These are phyloP conservation scores for Schwanniomyces pseudopolymorphus DNA, from an alignment of 805 yeast species.

Conservation along the genomic window DNA sequence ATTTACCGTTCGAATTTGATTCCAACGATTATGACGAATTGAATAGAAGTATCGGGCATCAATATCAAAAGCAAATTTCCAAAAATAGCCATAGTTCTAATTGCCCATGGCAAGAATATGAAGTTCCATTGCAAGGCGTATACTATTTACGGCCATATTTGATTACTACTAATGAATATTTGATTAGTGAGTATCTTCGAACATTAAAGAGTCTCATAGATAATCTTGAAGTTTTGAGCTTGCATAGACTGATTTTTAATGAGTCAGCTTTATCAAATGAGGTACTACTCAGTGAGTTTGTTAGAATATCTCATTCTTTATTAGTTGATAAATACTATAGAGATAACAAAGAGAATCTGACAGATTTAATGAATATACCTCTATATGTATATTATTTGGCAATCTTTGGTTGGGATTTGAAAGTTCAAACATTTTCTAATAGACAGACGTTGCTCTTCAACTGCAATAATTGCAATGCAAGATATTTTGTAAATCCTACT, in stretches of 20 bases:
- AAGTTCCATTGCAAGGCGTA: constrained; percentile 29
- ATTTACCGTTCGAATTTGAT: constrained; percentile 13
- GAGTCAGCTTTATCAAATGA: constrained; percentile 3
- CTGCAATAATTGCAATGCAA: constrained; percentile 38
- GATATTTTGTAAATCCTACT: constrained; percentile 26
- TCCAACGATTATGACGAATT: constrained; percentile 23
- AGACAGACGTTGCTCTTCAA: constrained; percentile 28
- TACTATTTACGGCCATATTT: constrained; percentile 37
- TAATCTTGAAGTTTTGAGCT: constrained; percentile 17
- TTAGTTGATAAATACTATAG: constrained; percentile 27
- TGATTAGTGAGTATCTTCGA: constrained; percentile 27
- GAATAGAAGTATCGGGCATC: constrained; percentile 20
- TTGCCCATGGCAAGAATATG: constrained; percentile 40
- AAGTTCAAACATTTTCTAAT: constrained; percentile 27
- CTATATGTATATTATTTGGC: constrained; percentile 36
- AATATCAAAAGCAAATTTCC: constrained; percentile 25
- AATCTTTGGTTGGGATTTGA: constrained; percentile 36
- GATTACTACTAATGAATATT: constrained; percentile 24
- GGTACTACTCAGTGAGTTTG: constrained; percentile 12
- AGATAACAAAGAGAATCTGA: constrained; percentile 37
- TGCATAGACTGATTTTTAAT: constrained; percentile 8
- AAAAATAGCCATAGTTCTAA: constrained; percentile 24
- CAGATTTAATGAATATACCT: constrained; percentile 25
- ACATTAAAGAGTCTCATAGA: constrained; percentile 27
- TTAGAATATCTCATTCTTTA: constrained; percentile 30